Conservation (phyloP, 768 basidiomycete species). For the Boletus reticulatus region DNA sequence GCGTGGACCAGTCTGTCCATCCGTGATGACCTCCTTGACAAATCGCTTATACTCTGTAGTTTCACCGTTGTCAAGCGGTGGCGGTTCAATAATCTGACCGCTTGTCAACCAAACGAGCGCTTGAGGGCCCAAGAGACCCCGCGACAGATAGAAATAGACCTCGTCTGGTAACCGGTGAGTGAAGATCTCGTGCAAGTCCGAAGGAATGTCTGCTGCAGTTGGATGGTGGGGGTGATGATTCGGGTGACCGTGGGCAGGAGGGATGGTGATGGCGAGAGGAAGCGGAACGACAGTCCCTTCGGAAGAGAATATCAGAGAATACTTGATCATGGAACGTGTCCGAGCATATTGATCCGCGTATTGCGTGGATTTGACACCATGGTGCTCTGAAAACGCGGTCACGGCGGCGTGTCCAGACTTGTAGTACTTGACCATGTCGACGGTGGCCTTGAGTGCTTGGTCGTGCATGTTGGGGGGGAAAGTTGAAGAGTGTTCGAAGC, state of each 20-base stretch:
- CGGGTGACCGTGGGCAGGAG: constrained; percentile 47
- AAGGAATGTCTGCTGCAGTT: constrained; percentile 84
- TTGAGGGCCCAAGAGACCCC: constrained; percentile 85
- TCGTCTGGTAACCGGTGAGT: constrained; percentile 94
- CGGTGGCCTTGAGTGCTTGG: constrained; percentile 76
- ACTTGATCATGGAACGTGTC: constrained; percentile 89
- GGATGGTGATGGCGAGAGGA: constrained; percentile 61
- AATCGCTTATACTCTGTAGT: constrained; percentile 93
- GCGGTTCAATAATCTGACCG: constrained; percentile 80
- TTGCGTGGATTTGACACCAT: constrained; percentile 71
- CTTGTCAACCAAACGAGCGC: constrained; percentile 93
- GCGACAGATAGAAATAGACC: constrained; percentile 93
- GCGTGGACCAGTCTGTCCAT: constrained; percentile 90
- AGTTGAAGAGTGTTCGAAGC: constrained; percentile 76
- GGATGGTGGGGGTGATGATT: constrained; percentile 64
- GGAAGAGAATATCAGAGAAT: constrained; percentile 83
- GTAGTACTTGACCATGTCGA: constrained; percentile 92
- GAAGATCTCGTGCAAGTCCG: constrained; percentile 92
- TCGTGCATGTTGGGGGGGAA: constrained; percentile 85
- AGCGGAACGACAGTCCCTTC: constrained; percentile 82
- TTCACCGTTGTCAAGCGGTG: constrained; percentile 93
- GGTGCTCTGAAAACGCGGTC: constrained; percentile 74
- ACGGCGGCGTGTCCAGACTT: constrained; percentile 86
- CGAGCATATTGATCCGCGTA: constrained; percentile 88
- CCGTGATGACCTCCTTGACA: constrained; percentile 94